Base-by-base conservation (phyloP, 305 asterid genomes). In the Ilex paraguariensis region DNA sequence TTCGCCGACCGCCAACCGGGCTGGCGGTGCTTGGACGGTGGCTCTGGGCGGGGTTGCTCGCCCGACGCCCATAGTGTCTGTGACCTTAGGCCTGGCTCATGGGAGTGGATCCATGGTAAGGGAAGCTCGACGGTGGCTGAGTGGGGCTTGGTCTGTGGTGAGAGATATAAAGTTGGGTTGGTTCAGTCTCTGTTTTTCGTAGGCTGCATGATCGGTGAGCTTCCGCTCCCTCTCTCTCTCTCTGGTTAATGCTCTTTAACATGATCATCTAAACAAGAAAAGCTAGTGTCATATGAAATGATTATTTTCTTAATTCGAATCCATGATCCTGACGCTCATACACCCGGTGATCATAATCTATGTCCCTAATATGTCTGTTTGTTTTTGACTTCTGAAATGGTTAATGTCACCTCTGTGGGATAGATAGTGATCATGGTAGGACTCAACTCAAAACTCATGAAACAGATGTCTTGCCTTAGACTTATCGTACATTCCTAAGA, bases 191-290 rank as follows among this genome's bases (percentile, higher is more conserved):
- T 54, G 57, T 54, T 54, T 14, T 54, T 54, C n/a, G 21, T 9
- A 6, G 57, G 57, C 11, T 54, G 57, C 57, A 54, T 54, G 57
- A 54, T 54, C 32, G 57, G 57, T 54, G 32, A 54, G 30, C 42
- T 14, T 13, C 30, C 10, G 3, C 11, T 12, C 30, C 0, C 11
- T 14, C 57, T 28, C 57, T 28, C 32, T 54, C 21, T 50, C 30
- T 54, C 32, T 53, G 4, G 4, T 10, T 46, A 8, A 46, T 12
- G 10, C 52, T 5, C 52, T 3, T 11, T 21, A 21, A 21, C 28
- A 21, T 21, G 28, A 21, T 21, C 28, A 21, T 21, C 28, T 21
- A 21, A 21, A 21, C 28, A 21, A 21, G 28, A 21, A 21, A 21
- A 21, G 1, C 1, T 21, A 21, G 28, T 21, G 28, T 21, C 2